A percentile compares a stretch with the other conserved stretches of the same genome.
These are phyloP conservation scores for Thermochaetoides thermophila DNA, from an alignment of 495 filamentous ascomycete species.

Conservation along the genomic window DNA sequence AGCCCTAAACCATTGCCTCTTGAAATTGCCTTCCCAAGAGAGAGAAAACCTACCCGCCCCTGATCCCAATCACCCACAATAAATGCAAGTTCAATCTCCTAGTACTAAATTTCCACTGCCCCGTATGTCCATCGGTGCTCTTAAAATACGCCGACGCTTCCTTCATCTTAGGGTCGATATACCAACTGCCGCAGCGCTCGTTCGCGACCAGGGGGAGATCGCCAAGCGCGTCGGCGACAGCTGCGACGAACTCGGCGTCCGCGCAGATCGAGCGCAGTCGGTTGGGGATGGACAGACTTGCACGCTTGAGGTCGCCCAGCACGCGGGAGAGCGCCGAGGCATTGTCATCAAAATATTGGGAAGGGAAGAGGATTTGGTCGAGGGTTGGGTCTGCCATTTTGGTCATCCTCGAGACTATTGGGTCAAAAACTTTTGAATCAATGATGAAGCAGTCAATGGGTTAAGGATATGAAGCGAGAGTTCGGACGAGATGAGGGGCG, in stretches of 20 bases:
- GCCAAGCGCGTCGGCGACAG: conserved; percentile 31
- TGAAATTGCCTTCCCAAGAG: no score
- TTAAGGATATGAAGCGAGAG: no score
- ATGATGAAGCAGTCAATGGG: no score
- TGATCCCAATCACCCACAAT: conserved; percentile 41
- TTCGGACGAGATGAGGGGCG: no score
- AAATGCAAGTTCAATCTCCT: conserved; percentile 75
- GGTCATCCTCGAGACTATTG: no score
- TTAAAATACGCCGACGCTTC: conserved; percentile 81
- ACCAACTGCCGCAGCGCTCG: conserved; percentile 92
- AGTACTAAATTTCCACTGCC: conserved; percentile 77
- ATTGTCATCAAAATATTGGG: conserved; percentile 11
- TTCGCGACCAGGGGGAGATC: conserved; percentile 78
- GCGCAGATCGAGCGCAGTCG: conserved; percentile 57
- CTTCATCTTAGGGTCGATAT: conserved; percentile 55
- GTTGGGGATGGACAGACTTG: conserved; percentile 65
- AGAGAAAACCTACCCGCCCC: conserved; percentile 44
- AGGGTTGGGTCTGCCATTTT: conserved; percentile 14
- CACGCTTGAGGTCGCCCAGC: conserved; percentile 47
- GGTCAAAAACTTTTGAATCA: no score
- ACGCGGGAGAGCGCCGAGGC: conserved; percentile 38
- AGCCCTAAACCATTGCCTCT: no score
- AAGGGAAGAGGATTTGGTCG: conserved; percentile 33
- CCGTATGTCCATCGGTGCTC: conserved; percentile 87
- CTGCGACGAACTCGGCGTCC: conserved; percentile 52